These are phyloP conservation scores for Chloris gayana DNA, from an alignment of 176 grass and related monocot genomes.

Conservation along the genomic window DNA sequence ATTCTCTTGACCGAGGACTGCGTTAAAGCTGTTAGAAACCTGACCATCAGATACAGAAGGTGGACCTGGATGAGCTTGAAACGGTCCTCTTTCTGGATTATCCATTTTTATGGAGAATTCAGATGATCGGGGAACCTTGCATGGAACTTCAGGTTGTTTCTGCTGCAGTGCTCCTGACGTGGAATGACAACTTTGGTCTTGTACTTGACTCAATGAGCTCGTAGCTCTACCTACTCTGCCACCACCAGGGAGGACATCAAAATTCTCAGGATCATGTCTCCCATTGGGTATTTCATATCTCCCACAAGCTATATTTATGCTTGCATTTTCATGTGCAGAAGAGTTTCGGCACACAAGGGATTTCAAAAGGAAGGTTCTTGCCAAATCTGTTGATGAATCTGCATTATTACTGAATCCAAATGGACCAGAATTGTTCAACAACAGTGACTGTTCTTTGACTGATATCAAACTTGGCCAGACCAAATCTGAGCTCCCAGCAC, in stretches of 20 bases:
- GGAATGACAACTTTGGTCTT: slow-evolving; percentile 42
- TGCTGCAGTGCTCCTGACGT: slow-evolving; percentile 44
- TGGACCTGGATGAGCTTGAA: slow-evolving; percentile 35
- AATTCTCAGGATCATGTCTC: slow-evolving; percentile 23
- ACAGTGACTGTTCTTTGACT: slow-evolving; percentile 43
- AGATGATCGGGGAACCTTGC: slow-evolving; percentile 41
- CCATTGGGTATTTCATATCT: slow-evolving; percentile 35
- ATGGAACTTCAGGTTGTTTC: slow-evolving; percentile 32
- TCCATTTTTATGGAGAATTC: slow-evolving; percentile 37
- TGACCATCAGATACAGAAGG: slow-evolving; percentile 38
- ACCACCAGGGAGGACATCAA: slow-evolving; percentile 39
- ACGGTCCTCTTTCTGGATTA: slow-evolving; percentile 35
- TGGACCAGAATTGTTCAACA: slow-evolving; percentile 39
- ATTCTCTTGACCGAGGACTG: slow-evolving; percentile 30
- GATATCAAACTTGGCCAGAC: slow-evolving; percentile 42
- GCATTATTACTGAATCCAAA: slow-evolving; percentile 36
- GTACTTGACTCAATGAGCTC: slow-evolving; percentile 38
- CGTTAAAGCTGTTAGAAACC: slow-evolving; percentile 46
- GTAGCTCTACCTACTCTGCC: slow-evolving; percentile 27
- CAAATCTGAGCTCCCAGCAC: slow-evolving; percentile 47
- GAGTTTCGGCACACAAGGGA: slow-evolving; percentile 29
- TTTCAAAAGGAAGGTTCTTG: slow-evolving; percentile 41
- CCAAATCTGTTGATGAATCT: slow-evolving; percentile 35
- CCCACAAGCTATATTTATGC: slow-evolving; percentile 29
- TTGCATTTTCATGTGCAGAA: slow-evolving; percentile 36